A percentile compares a stretch with the other conserved stretches of the same genome.
Conservation (phyloP, 2,329 filamentous ascomycete genomes). For the Xylariomycetidae sp. region DNA sequence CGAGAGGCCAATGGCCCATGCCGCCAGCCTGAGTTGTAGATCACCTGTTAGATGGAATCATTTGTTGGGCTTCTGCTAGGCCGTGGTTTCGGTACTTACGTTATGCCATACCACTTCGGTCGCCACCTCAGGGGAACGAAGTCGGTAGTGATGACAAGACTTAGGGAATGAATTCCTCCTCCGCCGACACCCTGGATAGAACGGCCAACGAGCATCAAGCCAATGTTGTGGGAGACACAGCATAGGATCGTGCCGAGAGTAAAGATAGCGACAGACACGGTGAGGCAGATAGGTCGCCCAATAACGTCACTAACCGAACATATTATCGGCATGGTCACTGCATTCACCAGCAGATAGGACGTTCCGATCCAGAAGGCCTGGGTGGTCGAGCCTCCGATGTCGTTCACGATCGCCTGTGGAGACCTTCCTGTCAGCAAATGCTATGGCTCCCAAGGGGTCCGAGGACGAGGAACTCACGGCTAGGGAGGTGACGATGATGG, state of each 20-base stretch:
- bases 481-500: constrained; percentile 9
- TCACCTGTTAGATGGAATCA: too few relatives aligned
- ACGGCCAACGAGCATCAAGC: constrained; percentile 28
- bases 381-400: constrained; percentile 11
- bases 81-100: too few relatives aligned
- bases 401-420: constrained; percentile 8
- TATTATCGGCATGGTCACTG: constrained; percentile 13
- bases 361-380: constrained; percentile 20
- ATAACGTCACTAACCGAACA: constrained; percentile 28
- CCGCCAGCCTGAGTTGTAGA: not conserved
- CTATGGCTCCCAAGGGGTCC: too few relatives aligned
- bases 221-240: constrained; percentile 24
- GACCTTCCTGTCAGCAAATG: too few relatives aligned
- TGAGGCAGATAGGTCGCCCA: constrained; percentile 26
- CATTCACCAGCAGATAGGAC: constrained; percentile 18
- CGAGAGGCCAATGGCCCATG: not conserved
- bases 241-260: constrained; percentile 34
- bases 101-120: constrained; percentile 32
- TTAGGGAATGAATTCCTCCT: constrained; percentile 32
- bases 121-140: constrained; percentile 33
- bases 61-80: too few relatives aligned
- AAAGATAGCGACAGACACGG: constrained; percentile 31
- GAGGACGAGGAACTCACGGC: constrained; percentile 6
- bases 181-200: constrained; percentile 33
- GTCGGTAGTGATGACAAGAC: constrained; percentile 32